Percentiles rank a stretch among this genome's conserved stretches.
These are phyloP conservation scores for Metarhizium album DNA, from an alignment of 2,329 filamentous ascomycete genomes.

Conservation along the genomic window DNA sequence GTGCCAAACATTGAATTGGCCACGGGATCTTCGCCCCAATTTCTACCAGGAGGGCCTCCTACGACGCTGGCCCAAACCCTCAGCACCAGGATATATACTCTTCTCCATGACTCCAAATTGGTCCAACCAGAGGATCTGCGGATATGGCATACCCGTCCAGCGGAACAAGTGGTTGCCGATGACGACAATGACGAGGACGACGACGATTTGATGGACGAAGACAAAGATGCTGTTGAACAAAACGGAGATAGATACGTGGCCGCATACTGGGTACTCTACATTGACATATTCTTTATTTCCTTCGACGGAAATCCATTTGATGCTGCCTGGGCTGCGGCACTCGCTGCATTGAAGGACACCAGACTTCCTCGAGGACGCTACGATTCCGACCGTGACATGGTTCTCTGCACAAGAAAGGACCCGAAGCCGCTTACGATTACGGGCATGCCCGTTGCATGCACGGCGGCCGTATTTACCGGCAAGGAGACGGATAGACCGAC, in stretches of 20 bases:
- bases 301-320: constrained; percentile 90
- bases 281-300: constrained; percentile 90
- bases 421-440: constrained; percentile 47
- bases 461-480: constrained; percentile 67
- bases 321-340: constrained; percentile 72
- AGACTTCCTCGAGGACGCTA: constrained; percentile 69
- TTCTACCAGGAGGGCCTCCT: constrained; percentile 75
- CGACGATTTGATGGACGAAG: constrained; percentile 29
- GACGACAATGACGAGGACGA: constrained; percentile 29
- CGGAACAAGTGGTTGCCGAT: constrained; percentile 36
- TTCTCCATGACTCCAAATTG: constrained; percentile 62
- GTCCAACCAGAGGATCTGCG: constrained; percentile 58
- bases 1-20: constrained; percentile 91
- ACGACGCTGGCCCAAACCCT: constrained; percentile 73
- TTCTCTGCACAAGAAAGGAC: constrained; percentile 59
- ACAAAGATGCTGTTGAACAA: constrained; percentile 19
- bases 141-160: constrained; percentile 53
- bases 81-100: constrained; percentile 65
- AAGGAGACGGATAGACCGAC: constrained; percentile 37
- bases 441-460: constrained; percentile 64
- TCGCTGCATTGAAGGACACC: constrained; percentile 72
- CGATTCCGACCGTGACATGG: constrained; percentile 69
- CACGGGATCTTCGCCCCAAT: constrained; percentile 79
- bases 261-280: constrained; percentile 90
- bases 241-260: constrained; percentile 43